phyloP scores from a whole-genome alignment of 805 yeast species.

The Peterozyma toletana region DNA sequence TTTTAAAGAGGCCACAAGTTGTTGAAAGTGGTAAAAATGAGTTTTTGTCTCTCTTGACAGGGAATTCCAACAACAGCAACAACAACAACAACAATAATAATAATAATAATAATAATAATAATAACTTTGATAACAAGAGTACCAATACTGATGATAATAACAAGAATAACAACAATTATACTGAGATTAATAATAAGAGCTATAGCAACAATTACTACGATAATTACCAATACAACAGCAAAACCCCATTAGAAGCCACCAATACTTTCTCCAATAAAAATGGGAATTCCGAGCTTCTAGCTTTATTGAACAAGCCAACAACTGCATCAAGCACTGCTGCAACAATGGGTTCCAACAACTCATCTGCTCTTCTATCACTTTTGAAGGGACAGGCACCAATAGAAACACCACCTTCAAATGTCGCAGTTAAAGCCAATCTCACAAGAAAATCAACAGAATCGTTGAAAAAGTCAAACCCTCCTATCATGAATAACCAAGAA shows the following conservation, averaged over 20 bases:
- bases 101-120: too few species aligned
- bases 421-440: too few species aligned
- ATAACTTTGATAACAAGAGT: too few species aligned
- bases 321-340: background rate
- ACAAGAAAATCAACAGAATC: background rate
- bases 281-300: background rate
- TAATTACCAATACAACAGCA: too few species aligned
- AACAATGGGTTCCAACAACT: background rate
- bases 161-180: too few species aligned
- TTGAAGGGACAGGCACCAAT: too few species aligned
- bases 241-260: background rate
- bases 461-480: background rate
- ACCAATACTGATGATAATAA: too few species aligned
- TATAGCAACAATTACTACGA: too few species aligned
- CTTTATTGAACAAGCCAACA: background rate
- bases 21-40: background rate
- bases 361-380: too few species aligned
- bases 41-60: constrained; percentile 1
- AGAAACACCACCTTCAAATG: too few species aligned
- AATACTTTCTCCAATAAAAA: background rate
- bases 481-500: too few species aligned
- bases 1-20: background rate
- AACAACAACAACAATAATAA: background rate
- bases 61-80: constrained; percentile 1
- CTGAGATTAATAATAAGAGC: too few species aligned